These are phyloP conservation scores for Pyricularia sp. DNA, from an alignment of 2,329 filamentous ascomycete genomes.

Conservation along the genomic window DNA sequence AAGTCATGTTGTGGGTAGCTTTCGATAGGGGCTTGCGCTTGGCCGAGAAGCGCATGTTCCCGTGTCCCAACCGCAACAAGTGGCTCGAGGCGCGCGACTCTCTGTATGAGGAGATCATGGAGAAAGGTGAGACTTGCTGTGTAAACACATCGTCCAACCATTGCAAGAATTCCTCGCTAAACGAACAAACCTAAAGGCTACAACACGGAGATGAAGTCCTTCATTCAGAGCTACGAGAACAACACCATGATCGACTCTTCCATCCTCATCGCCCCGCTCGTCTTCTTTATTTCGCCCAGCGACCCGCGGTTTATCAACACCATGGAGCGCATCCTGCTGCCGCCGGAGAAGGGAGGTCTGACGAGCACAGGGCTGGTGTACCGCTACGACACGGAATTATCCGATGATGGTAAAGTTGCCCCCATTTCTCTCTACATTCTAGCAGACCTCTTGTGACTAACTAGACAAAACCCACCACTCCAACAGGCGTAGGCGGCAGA, in stretches of 20 bases:
- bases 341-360: slow-evolving; percentile 65
- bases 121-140: slow-evolving; percentile 39
- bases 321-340: slow-evolving; percentile 60
- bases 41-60: slow-evolving; percentile 65
- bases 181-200: slow-evolving; percentile 38
- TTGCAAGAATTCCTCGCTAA: neutral
- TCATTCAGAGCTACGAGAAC: slow-evolving; percentile 69
- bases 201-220: slow-evolving; percentile 59
- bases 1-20: slow-evolving; percentile 76
- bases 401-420: slow-evolving; percentile 52
- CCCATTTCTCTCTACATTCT: neutral
- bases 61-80: slow-evolving; percentile 57
- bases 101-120: slow-evolving; percentile 69
- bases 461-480: neutral
- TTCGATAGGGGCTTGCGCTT: slow-evolving; percentile 67
- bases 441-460: neutral
- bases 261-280: slow-evolving; percentile 66
- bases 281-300: slow-evolving; percentile 72
- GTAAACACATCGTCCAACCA: neutral
- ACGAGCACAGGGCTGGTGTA: slow-evolving; percentile 69
- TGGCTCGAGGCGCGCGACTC: slow-evolving; percentile 60
- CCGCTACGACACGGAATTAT: slow-evolving; percentile 59
- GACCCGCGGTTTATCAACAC: slow-evolving; percentile 68
- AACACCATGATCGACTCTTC: slow-evolving; percentile 63
- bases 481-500: slow-evolving; percentile 57